phyloP scores from a whole-genome alignment of 345 rosid genomes.

The Microcos paniculata region DNA sequence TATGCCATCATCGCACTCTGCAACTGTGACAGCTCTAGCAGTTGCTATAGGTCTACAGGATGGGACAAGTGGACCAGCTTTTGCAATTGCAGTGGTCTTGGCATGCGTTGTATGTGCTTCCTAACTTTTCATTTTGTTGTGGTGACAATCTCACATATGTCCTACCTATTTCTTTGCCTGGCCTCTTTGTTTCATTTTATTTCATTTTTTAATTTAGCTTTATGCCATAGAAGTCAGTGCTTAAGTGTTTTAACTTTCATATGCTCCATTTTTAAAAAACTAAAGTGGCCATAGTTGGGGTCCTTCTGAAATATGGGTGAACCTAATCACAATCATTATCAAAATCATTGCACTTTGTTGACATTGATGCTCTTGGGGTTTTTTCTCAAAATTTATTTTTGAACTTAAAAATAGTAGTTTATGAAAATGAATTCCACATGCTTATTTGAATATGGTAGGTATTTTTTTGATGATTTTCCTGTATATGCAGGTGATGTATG shows the following conservation, averaged over 20 bases:
- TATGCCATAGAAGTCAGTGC: background rate
- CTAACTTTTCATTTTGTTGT: conserved; percentile 4
- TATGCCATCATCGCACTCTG: conserved; percentile 97
- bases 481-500: conserved; percentile 83
- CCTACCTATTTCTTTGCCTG: background rate
- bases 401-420: background rate
- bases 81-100: conserved; percentile 80
- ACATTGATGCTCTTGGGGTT: background rate
- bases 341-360: background rate
- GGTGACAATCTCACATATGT: background rate
- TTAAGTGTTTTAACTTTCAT: background rate
- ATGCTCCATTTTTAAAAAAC: background rate
- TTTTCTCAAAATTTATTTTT: background rate
- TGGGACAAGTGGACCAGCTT: conserved; percentile 72
- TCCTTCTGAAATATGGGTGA: background rate
- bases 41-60: conserved; percentile 79
- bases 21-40: conserved; percentile 90
- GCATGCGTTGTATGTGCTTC: conserved; percentile 77
- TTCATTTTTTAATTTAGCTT: background rate
- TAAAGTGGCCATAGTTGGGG: background rate
- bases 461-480: background rate
- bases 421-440: background rate
- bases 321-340: background rate
- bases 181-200: background rate
- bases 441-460: background rate